Conservation (phyloP, 1,284 basidiomycete species). For the Moesziomyces sp. region DNA sequence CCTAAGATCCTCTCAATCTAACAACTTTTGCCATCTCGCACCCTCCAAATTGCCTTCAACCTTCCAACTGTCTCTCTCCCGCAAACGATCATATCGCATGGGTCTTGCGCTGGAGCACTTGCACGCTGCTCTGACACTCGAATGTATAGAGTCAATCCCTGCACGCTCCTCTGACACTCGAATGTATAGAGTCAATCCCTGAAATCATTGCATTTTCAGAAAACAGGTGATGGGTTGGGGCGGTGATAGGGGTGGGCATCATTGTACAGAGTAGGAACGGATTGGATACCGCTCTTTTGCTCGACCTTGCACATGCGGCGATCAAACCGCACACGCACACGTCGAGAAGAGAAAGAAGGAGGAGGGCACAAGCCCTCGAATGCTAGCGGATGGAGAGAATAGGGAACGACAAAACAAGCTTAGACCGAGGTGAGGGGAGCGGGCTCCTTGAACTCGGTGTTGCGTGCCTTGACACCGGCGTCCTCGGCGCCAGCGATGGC, state of each 20-base stretch:
- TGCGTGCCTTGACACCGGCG: slow-evolving; percentile 84
- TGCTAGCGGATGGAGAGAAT: slow-evolving; percentile 7
- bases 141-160: slow-evolving; percentile 34
- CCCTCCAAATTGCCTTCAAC: no score
- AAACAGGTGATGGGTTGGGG: slow-evolving; percentile 18
- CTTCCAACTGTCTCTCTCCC: no score
- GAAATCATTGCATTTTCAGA: slow-evolving; percentile 39
- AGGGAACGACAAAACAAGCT: slow-evolving; percentile 11
- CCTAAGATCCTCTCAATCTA: no score
- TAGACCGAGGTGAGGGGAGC: slow-evolving; percentile 80
- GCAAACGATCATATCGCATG: no score
- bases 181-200: slow-evolving; percentile 34
- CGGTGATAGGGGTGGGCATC: slow-evolving; percentile 14
- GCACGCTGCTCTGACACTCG: no score
- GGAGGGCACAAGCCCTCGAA: neutral
- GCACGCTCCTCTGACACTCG: neutral
- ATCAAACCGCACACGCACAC: no score
- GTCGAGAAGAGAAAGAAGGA: slow-evolving; percentile 11
- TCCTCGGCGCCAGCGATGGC: slow-evolving; percentile 73
- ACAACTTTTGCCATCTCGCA: no score
- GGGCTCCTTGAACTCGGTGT: slow-evolving; percentile 89
- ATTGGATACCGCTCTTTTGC: slow-evolving; percentile 23
- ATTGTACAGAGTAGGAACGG: slow-evolving; percentile 41
- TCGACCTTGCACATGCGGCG: slow-evolving; percentile 3
- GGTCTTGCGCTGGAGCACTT: no score